Base-by-base conservation (phyloP, 2,329 filamentous ascomycete species). In the Sporothrix pallida region DNA sequence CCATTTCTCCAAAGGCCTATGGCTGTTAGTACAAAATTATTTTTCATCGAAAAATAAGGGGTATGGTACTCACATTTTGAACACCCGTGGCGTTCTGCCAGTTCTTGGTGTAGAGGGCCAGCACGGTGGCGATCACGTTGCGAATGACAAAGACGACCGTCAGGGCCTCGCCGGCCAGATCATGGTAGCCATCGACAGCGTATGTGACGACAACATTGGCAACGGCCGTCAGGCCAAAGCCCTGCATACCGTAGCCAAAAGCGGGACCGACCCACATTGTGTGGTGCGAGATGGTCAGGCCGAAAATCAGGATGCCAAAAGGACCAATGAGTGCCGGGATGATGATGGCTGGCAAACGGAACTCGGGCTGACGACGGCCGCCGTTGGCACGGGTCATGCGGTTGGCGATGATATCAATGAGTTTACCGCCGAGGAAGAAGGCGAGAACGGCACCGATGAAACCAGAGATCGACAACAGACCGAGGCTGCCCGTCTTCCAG, bases 361-460 rank as follows among this genome's bases (percentile, higher is more conserved):
- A 69, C 65, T 69, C 65, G 9, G 65, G 65, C 46, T 69, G 46
- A 13, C 65, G 65, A 5, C 65, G 65, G 23, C 65, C 65, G 10
- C 65, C 65, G 46, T 69, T 69, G 65, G 65, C 65, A 1, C 26
- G 23, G 9, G 65, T 69, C 65, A 69, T 69, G 65, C 46, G 65
- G 6, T 48, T 69, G 46, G 65, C 65, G 17, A 54, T 42, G 48
- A 69, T 69, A 13, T 69, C 65, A 48, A 69, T 69, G 23, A 69
- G 46, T 7, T 37, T 52, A 1, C 65, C 65, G 17, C 65, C 65
- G 17, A 69, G 3, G 10, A 58, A 58, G 10, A 58, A 58, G 2
- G 56, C 56, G 10, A 58, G 23, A 1, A 58, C 23, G 9, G 56
- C 56, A 12, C 56, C 56, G 12, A 58, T 58, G 23, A 58, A 58